These are phyloP conservation scores for Trametes sanguinea DNA, from an alignment of 768 basidiomycete genomes.

Conservation along the genomic window DNA sequence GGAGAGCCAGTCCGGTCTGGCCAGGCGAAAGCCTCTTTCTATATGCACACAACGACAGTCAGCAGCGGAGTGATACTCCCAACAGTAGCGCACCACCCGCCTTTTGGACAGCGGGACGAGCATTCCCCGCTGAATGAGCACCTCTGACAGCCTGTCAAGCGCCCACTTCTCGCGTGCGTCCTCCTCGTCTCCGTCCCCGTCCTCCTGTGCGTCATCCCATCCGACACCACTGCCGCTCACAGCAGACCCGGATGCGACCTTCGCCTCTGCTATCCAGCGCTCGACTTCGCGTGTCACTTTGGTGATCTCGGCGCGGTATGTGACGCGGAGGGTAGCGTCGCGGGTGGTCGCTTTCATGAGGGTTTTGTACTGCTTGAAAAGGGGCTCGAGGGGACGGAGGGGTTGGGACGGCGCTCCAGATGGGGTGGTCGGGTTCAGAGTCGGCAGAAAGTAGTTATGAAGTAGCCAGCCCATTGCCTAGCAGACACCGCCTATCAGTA, in stretches of 20 bases:
- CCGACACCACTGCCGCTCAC: slow-evolving; percentile 46
- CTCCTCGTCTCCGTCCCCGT: slow-evolving; percentile 36
- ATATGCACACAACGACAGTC: neutral
- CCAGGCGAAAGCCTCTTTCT: slow-evolving; percentile 15
- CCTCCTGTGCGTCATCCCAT: slow-evolving; percentile 44
- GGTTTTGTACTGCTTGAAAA: slow-evolving; percentile 74
- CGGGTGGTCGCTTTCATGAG: slow-evolving; percentile 61
- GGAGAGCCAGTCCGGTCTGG: slow-evolving; percentile 50
- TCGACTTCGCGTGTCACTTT: slow-evolving; percentile 63
- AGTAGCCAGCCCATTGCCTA: slow-evolving; percentile 86
- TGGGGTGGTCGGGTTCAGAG: slow-evolving; percentile 57
- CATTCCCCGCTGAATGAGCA: slow-evolving; percentile 66
- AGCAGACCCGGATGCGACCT: slow-evolving; percentile 56
- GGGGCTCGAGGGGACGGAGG: slow-evolving; percentile 61
- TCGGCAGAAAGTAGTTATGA: slow-evolving; percentile 82
- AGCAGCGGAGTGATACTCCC: neutral
- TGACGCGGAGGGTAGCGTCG: slow-evolving; percentile 61
- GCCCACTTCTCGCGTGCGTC: slow-evolving; percentile 67
- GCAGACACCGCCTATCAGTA: neutral
- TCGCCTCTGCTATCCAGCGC: slow-evolving; percentile 76
- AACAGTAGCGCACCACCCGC: slow-evolving; percentile 44
- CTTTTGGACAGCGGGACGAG: slow-evolving; percentile 85
- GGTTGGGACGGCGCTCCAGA: slow-evolving; percentile 29
- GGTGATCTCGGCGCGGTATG: slow-evolving; percentile 52
- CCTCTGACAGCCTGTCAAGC: slow-evolving; percentile 65